phyloP scores from a whole-genome alignment of 2,329 filamentous ascomycete species.

The Phialophora tarda region DNA sequence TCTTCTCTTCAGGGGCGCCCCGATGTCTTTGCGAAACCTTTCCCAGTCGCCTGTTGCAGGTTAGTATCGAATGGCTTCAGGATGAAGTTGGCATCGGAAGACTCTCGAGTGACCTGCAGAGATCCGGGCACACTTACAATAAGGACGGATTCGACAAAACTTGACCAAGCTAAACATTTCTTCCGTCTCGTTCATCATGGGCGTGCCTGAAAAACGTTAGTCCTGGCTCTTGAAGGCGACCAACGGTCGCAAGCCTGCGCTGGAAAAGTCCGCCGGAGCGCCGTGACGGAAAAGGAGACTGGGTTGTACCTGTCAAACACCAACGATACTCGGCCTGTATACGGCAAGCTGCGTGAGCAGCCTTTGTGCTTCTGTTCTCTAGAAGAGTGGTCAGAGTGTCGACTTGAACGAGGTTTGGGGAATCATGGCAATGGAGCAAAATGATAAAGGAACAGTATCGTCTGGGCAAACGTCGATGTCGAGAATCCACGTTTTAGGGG shows the following conservation, averaged over 20 bases:
- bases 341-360: conserved; percentile 63
- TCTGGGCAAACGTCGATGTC: not conserved
- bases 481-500: not conserved
- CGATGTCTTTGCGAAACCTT: conserved; percentile 64
- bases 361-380: conserved; percentile 69
- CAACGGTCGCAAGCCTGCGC: too few relatives aligned
- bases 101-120: not conserved
- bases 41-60: conserved; percentile 53
- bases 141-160: conserved; percentile 79
- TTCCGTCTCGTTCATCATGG: conserved; percentile 83
- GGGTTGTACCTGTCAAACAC: conserved; percentile 67
- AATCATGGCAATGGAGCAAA: not conserved
- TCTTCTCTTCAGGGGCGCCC: conserved; percentile 57
- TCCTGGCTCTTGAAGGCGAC: not conserved
- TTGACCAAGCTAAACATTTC: conserved; percentile 79
- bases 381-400: not conserved
- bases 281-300: not conserved
- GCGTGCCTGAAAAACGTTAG: conserved; percentile 58
- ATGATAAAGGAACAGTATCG: not conserved
- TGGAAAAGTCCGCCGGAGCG: not conserved
- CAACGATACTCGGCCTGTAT: conserved; percentile 69
- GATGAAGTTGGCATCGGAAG: not conserved
- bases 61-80: not conserved
- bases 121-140: conserved; percentile 51
- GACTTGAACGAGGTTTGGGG: not conserved